These are phyloP conservation scores for Venturia nashicola DNA, from an alignment of 2,329 filamentous ascomycete species.

Conservation along the genomic window DNA sequence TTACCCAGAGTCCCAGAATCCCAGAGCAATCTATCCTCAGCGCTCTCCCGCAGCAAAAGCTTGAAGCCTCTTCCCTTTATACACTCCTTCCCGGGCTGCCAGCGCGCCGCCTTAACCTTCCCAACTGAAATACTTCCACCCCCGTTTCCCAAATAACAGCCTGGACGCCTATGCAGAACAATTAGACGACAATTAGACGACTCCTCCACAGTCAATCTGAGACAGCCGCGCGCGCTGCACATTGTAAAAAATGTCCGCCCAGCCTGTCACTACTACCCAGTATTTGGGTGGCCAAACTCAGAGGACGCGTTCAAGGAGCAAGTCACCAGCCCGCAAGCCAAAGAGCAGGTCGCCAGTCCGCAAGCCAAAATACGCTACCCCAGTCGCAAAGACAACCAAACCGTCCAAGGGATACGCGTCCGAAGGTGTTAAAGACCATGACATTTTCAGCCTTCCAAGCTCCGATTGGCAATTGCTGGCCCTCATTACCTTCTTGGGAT, in stretches of 20 bases:
- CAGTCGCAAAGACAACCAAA: background rate
- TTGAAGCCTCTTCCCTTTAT: background rate
- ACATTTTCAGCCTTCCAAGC: slow-evolving; percentile 75
- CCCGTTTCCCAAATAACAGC: slow-evolving; percentile 1
- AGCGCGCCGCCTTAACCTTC: background rate
- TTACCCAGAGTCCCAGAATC: background rate
- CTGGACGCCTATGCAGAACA: background rate
- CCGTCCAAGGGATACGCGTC: slow-evolving; percentile 50
- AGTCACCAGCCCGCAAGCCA: slow-evolving; percentile 4
- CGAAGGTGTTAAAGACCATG: slow-evolving; percentile 74
- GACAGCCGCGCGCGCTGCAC: slow-evolving; percentile 6
- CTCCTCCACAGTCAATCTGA: background rate
- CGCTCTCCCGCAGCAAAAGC: background rate
- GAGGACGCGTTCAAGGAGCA: slow-evolving; percentile 3
- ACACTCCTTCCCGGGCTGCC: background rate
- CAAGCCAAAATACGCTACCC: background rate
- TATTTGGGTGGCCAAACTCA: background rate
- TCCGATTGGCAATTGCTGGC: slow-evolving; percentile 73
- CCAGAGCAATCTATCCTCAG: background rate
- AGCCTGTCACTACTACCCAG: background rate
- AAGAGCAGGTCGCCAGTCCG: slow-evolving; percentile 9
- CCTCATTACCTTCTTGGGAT: slow-evolving; percentile 60
- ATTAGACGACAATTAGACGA: background rate
- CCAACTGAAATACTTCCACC: background rate
- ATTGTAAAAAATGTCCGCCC: background rate